phyloP scores from a whole-genome alignment of 2,329 filamentous ascomycete species.

The Colletotrichum sp. region DNA sequence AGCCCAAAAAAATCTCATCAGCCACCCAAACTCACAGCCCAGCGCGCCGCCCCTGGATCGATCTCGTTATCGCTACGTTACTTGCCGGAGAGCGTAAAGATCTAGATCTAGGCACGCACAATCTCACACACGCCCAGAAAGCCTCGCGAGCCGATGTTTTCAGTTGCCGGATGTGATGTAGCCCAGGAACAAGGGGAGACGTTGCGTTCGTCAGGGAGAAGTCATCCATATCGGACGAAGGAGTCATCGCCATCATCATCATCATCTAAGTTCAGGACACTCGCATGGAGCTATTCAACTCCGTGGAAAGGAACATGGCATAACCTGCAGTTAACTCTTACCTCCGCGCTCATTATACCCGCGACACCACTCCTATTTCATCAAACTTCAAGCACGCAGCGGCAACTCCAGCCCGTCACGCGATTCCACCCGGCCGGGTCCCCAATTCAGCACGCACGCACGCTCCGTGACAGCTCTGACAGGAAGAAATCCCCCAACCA shows the following conservation, averaged over 20 bases:
- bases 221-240: background rate
- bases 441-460: background rate
- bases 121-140: background rate
- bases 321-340: background rate
- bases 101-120: background rate
- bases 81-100: background rate
- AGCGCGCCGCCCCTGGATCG: background rate
- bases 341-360: background rate
- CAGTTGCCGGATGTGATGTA: background rate
- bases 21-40: background rate
- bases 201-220: background rate
- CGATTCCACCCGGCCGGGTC: background rate
- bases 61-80: background rate
- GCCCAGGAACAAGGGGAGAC: background rate
- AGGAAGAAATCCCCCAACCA: background rate
- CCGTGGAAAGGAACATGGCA: background rate
- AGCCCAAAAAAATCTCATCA: background rate
- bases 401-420: background rate
- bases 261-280: background rate
- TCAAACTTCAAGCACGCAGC: background rate
- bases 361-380: background rate
- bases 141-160: background rate
- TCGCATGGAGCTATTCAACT: background rate
- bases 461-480: background rate
- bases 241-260: background rate